A percentile compares a stretch with the other conserved stretches of the same genome.
These are phyloP conservation scores for Rhodosporidiobolus odoratus DNA, from an alignment of 768 basidiomycete species.

Conservation along the genomic window DNA sequence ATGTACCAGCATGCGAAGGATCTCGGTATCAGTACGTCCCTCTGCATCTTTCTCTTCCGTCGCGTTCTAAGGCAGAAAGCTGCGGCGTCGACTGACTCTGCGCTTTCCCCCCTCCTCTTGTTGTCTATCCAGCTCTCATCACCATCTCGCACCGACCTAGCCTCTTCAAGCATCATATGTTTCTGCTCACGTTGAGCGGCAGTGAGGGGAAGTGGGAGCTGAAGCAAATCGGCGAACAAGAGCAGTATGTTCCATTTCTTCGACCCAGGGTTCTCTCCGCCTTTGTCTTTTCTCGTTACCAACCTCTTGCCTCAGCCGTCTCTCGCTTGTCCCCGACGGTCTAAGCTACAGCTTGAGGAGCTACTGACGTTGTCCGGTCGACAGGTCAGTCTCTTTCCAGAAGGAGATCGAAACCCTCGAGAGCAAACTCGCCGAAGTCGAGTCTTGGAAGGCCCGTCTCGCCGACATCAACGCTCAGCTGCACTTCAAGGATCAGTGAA, in stretches of 20 bases:
- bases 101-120: too few relatives aligned
- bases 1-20: constrained; percentile 93
- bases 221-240: constrained; percentile 63
- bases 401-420: constrained; percentile 67
- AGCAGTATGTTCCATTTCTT: constrained; percentile 52
- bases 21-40: constrained; percentile 61
- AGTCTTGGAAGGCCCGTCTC: constrained; percentile 61
- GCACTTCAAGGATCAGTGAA: constrained; percentile 16
- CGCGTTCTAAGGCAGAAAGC: background rate
- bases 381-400: constrained; percentile 58
- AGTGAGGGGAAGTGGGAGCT: constrained; percentile 67
- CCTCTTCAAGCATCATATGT: constrained; percentile 80
- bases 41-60: too few relatives aligned
- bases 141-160: constrained; percentile 87
- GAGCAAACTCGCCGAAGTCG: constrained; percentile 63
- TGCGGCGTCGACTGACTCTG: background rate
- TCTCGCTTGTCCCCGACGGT: background rate
- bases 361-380: too few relatives aligned
- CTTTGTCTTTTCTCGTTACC: background rate
- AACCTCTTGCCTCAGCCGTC: constrained; percentile 9
- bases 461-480: constrained; percentile 38
- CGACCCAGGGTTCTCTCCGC: background rate
- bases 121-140: constrained; percentile 56
- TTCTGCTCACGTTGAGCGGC: constrained; percentile 71
- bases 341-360: too few relatives aligned